Conservation (phyloP, 306 rosid genomes). For the Dalbergia cochinchinensis region DNA sequence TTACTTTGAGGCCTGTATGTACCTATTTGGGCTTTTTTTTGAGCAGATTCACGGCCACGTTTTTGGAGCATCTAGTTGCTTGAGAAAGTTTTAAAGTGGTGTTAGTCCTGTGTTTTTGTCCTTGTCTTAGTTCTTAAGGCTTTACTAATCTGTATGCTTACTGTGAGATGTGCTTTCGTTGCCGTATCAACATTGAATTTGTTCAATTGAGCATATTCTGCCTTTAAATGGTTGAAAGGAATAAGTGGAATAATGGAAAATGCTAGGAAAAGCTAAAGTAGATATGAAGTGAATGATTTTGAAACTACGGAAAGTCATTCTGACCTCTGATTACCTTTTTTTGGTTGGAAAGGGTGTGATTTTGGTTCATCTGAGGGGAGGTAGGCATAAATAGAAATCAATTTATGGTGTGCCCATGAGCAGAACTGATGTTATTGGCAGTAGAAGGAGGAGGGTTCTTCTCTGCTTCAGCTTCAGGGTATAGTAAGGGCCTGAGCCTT, state of each 20-base stretch:
- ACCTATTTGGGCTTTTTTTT: background rate
- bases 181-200: constrained; percentile 27
- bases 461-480: constrained; percentile 98
- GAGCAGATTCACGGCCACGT: background rate
- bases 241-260: constrained; percentile 22
- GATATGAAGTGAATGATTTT: constrained; percentile 27
- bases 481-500: constrained; percentile 95
- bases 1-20: constrained; percentile 2
- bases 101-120: constrained; percentile 21
- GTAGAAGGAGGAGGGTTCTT: constrained; percentile 99
- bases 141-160: constrained; percentile 40
- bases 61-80: constrained; percentile 29
- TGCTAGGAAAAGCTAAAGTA: constrained; percentile 2
- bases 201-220: constrained; percentile 35
- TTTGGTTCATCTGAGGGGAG: constrained; percentile 63
- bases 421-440: constrained; percentile 96
- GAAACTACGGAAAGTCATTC: constrained; percentile 28
- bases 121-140: constrained; percentile 27
- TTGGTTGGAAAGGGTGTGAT: constrained; percentile 47
- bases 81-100: constrained; percentile 24
- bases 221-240: constrained; percentile 23
- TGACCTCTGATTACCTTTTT: constrained; percentile 46
- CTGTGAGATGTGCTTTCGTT: constrained; percentile 39
- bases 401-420: constrained; percentile 80
- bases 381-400: constrained; percentile 46